A percentile compares a stretch with the other conserved stretches of the same genome.
Conservation (phyloP, 75 land plant genomes). For the Picea glauca region DNA sequence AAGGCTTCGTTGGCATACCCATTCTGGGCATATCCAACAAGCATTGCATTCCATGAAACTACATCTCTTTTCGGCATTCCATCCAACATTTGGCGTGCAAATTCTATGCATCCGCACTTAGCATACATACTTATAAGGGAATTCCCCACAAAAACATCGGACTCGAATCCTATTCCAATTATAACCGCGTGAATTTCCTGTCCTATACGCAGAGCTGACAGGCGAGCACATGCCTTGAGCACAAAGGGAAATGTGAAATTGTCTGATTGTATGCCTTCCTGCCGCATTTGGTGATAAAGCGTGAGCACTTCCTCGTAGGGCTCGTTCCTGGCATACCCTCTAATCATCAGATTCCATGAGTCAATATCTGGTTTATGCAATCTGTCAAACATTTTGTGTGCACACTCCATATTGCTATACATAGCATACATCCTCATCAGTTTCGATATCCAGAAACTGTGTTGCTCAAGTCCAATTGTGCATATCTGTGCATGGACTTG, state of each 20-base stretch:
- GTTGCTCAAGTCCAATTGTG: too few relatives aligned
- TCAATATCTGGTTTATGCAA: conserved; percentile 42
- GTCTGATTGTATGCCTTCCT: conserved; percentile 35
- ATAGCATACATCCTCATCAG: neutral
- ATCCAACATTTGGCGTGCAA: conserved; percentile 28
- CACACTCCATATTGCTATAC: conserved; percentile 17
- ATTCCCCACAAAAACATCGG: conserved; percentile 40
- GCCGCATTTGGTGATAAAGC: conserved; percentile 27
- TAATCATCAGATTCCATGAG: conserved; percentile 52
- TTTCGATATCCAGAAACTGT: conserved; percentile 41
- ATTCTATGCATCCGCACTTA: conserved; percentile 27
- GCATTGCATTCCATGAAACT: conserved; percentile 50
- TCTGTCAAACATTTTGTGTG: conserved; percentile 28
- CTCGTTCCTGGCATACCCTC: conserved; percentile 22
- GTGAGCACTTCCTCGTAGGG: conserved; percentile 23
- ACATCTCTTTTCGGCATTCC: conserved; percentile 32
- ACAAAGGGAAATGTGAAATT: conserved; percentile 50
- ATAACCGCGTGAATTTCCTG: conserved; percentile 31
- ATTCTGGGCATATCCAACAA: conserved; percentile 38
- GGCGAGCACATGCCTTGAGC: conserved; percentile 36
- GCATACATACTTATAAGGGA: conserved; percentile 48
- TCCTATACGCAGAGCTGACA: conserved; percentile 19
- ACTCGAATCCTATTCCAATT: conserved; percentile 49
- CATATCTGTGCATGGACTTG: too few relatives aligned
- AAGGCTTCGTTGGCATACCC: conserved; percentile 40